These are phyloP conservation scores for Cystobasidium slooffiae DNA, from an alignment of 1,284 basidiomycete species.

Conservation along the genomic window DNA sequence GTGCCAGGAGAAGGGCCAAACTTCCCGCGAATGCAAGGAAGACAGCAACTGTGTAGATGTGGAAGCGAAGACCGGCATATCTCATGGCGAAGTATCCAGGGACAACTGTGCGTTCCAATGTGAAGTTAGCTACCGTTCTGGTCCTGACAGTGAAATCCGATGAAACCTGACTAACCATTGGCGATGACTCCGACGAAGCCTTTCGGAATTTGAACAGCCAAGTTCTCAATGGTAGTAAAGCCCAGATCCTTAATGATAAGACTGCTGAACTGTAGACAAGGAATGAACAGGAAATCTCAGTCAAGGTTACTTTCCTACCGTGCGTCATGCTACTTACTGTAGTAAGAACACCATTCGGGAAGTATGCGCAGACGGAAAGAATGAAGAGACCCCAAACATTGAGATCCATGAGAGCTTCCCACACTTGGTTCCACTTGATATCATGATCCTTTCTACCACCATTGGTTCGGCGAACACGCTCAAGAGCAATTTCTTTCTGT, in stretches of 20 bases:
- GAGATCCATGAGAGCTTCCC: conserved; percentile 20
- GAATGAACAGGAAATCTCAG: neutral
- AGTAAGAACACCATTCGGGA: conserved; percentile 19
- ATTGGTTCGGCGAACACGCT: conserved; percentile 15
- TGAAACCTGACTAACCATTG: neutral
- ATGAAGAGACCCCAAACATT: conserved; percentile 39
- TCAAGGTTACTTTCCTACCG: neutral
- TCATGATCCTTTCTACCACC: conserved; percentile 27
- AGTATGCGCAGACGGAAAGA: conserved; percentile 24
- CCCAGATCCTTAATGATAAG: conserved; percentile 34
- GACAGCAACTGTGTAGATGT: conserved; percentile 29
- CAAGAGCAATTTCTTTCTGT: conserved; percentile 30
- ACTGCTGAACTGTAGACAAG: neutral
- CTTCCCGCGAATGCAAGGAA: conserved; percentile 31
- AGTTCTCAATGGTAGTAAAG: conserved; percentile 22
- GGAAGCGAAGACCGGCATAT: conserved; percentile 30
- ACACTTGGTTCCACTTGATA: conserved; percentile 31
- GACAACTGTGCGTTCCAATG: neutral
- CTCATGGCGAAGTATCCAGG: conserved; percentile 38
- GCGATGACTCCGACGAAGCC: conserved; percentile 22
- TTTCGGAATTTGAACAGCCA: conserved; percentile 31
- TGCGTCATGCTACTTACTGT: neutral
- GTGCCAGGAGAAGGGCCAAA: conserved; percentile 24
- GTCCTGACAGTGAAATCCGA: neutral
- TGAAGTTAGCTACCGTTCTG: neutral